Percentiles rank a stretch among this genome's conserved stretches.
Conservation (phyloP, 2,329 filamentous ascomycete genomes). For the Capronia americana region DNA sequence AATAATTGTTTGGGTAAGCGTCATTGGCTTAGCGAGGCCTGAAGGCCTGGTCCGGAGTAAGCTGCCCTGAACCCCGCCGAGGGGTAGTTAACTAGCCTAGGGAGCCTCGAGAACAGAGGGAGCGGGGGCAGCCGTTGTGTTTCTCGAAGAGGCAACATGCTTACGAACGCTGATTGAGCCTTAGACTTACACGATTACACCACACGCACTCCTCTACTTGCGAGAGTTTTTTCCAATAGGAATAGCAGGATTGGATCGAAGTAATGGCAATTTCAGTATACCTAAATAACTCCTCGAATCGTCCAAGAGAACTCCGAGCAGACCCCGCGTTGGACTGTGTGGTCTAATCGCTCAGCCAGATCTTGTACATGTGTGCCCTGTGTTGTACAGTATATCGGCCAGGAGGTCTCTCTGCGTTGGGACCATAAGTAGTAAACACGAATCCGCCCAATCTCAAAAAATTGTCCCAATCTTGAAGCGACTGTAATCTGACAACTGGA, state of each 20-base stretch:
- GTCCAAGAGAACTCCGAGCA: neutral
- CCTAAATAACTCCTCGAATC: neutral
- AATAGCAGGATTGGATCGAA: neutral
- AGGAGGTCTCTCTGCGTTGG: neutral
- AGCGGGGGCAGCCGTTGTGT: neutral
- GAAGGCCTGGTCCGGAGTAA: too few species aligned
- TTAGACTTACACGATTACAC: neutral
- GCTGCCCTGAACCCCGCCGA: neutral
- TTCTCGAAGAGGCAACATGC: neutral
- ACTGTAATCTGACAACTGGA: neutral
- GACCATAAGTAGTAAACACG: neutral
- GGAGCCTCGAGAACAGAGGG: neutral
- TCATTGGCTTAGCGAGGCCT: neutral
- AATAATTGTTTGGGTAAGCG: neutral
- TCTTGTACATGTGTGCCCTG: neutral
- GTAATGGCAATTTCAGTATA: neutral
- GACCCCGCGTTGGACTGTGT: neutral
- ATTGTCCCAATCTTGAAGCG: neutral
- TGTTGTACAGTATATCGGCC: neutral
- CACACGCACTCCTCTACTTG: neutral
- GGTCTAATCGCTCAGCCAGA: neutral
- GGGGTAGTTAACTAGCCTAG: neutral
- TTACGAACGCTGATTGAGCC: neutral
- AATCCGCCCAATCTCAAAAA: neutral
- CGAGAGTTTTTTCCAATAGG: neutral